phyloP scores from a whole-genome alignment of 75 land plant genomes.

The Gnetum montanum region DNA sequence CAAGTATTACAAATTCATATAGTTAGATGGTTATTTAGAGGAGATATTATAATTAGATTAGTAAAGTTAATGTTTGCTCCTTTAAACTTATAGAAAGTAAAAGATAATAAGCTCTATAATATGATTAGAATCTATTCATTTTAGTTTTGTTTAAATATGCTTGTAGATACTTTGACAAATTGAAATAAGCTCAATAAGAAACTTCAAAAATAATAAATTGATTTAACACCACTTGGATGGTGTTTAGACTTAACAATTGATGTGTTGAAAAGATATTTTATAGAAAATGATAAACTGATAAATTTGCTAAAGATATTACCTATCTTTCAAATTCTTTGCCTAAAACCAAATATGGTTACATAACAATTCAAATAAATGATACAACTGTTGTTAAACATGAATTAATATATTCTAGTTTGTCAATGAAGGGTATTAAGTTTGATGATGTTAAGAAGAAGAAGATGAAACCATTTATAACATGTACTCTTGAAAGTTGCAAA shows the following conservation, averaged over 20 bases:
- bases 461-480: neutral
- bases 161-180: neutral
- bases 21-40: neutral
- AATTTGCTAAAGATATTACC: neutral
- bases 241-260: neutral
- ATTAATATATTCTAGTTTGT: neutral
- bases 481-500: too few relatives aligned
- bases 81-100: neutral
- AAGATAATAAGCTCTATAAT: neutral
- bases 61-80: neutral
- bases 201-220: neutral
- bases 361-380: neutral
- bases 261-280: neutral
- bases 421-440: neutral
- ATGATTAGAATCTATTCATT: neutral
- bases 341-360: neutral
- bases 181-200: neutral
- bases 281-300: neutral
- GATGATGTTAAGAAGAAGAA: neutral
- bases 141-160: neutral
- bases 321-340: neutral
- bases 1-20: too few relatives aligned
- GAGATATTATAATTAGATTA: neutral
- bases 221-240: neutral
- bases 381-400: neutral